Conservation (phyloP, 331 rosid species). For the Erythrophleum ivorense region DNA sequence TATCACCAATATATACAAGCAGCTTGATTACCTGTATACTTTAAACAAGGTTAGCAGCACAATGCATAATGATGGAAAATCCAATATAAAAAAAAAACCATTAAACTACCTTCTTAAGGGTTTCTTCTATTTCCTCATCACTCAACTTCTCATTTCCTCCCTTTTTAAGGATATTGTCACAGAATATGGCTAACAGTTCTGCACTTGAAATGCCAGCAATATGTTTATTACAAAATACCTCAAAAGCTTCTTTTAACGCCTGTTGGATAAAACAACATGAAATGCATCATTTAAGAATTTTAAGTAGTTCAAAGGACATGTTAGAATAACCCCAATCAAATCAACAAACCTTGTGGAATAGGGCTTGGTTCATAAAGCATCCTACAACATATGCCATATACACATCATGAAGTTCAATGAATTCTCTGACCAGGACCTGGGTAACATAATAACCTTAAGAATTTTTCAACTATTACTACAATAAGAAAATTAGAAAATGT, state of each 20-base stretch:
- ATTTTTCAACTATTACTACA: slow-evolving; percentile 20
- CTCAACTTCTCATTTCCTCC: too few relatives aligned
- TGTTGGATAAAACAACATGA: slow-evolving; percentile 32
- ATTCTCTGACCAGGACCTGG: slow-evolving; percentile 77
- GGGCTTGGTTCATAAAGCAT: slow-evolving; percentile 65
- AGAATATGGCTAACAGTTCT: slow-evolving; percentile 77
- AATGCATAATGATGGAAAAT: slow-evolving; percentile 21
- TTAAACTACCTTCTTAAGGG: slow-evolving; percentile 74
- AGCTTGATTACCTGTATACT: slow-evolving; percentile 69
- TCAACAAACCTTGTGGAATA: slow-evolving; percentile 80
- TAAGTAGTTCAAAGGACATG: not conserved
- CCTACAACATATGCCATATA: slow-evolving; percentile 64
- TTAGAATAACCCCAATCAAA: not conserved
- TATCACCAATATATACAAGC: slow-evolving; percentile 76
- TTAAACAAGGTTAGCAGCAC: slow-evolving; percentile 21
- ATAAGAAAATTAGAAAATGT: not conserved
- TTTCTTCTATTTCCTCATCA: slow-evolving; percentile 50
- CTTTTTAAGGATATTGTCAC: slow-evolving; percentile 41
- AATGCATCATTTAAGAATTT: not conserved
- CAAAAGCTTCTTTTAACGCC: slow-evolving; percentile 94
- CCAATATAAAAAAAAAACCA: not conserved
- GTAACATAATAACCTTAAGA: slow-evolving; percentile 25
- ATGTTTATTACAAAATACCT: slow-evolving; percentile 75
- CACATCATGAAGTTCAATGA: slow-evolving; percentile 80
- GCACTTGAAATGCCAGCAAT: slow-evolving; percentile 86